These are phyloP conservation scores for Nannochloropsis gaditana DNA, from an alignment of 108 stramenopile genomes.

Conservation along the genomic window DNA sequence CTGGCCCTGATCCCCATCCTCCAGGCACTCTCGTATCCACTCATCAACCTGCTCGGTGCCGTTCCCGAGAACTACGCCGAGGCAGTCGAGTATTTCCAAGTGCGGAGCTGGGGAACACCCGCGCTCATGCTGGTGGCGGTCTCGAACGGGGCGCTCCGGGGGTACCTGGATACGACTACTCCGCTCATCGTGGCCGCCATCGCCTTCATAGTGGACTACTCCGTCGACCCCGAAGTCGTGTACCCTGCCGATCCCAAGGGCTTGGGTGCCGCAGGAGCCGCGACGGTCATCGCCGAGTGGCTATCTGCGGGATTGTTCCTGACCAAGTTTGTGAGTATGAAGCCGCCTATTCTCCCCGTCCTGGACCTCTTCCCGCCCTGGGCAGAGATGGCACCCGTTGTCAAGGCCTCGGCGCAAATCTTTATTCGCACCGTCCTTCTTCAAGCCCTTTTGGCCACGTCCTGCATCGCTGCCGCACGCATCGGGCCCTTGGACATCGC, in stretches of 20 bases:
- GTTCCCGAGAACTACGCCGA: background rate
- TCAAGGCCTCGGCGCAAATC: constrained; percentile 12
- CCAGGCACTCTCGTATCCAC: background rate
- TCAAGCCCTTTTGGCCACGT: background rate
- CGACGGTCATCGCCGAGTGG: background rate
- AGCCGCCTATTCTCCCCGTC: constrained; percentile 5
- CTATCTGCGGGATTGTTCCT: constrained; percentile 12
- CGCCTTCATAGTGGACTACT: background rate
- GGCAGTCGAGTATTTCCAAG: constrained; percentile 16
- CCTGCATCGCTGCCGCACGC: constrained; percentile 6
- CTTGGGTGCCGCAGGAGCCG: constrained; percentile 1
- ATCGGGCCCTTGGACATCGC: constrained; percentile 13
- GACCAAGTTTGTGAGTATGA: background rate
- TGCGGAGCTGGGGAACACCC: background rate
- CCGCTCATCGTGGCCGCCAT: constrained; percentile 4
- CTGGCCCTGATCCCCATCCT: constrained; percentile 8
- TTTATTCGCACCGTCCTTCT: background rate
- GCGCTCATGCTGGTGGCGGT: background rate
- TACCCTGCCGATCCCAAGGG: constrained; percentile 4
- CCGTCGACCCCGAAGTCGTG: background rate
- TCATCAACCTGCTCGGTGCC: background rate
- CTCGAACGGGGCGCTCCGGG: background rate
- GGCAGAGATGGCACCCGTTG: background rate
- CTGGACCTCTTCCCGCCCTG: constrained; percentile 2
- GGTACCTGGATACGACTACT: constrained; percentile 14